These are phyloP conservation scores for Phaeotremella fagi DNA, from an alignment of 768 basidiomycete species.

Conservation along the genomic window DNA sequence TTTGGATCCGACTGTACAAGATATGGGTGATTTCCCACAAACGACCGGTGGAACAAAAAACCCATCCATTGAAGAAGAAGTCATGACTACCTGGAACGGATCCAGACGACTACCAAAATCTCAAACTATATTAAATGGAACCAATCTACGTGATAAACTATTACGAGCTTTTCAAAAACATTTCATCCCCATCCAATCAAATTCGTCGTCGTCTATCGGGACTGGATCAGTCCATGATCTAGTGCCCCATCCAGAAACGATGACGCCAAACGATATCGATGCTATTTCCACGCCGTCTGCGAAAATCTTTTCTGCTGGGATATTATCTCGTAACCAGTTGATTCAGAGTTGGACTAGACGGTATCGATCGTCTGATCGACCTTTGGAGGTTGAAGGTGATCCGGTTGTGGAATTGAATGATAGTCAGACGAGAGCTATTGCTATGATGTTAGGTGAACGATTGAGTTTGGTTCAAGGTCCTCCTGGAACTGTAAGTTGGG, in stretches of 20 bases:
- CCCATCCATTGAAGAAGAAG: background rate
- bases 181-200: conserved; percentile 20
- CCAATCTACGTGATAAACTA: conserved; percentile 65
- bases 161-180: conserved; percentile 56
- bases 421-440: conserved; percentile 76
- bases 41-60: background rate
- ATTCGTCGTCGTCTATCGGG: too few relatives aligned
- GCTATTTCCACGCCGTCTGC: conserved; percentile 48
- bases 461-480: conserved; percentile 76
- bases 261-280: conserved; percentile 27
- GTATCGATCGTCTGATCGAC: conserved; percentile 54
- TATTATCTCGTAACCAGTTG: conserved; percentile 66
- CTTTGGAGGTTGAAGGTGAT: conserved; percentile 70
- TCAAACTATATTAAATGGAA: conserved; percentile 59
- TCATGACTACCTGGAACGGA: background rate
- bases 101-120: background rate
- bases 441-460: conserved; percentile 75
- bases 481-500: conserved; percentile 27
- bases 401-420: conserved; percentile 66
- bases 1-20: conserved; percentile 53
- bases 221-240: background rate
- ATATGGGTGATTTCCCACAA: conserved; percentile 13
- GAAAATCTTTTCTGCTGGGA: conserved; percentile 52
- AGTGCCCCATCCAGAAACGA: conserved; percentile 30
- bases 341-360: conserved; percentile 78